Percentiles rank a stretch among this genome's conserved stretches.
Conservation (phyloP, 352 stramenopile species). For the Globisporangium orthogonon region DNA sequence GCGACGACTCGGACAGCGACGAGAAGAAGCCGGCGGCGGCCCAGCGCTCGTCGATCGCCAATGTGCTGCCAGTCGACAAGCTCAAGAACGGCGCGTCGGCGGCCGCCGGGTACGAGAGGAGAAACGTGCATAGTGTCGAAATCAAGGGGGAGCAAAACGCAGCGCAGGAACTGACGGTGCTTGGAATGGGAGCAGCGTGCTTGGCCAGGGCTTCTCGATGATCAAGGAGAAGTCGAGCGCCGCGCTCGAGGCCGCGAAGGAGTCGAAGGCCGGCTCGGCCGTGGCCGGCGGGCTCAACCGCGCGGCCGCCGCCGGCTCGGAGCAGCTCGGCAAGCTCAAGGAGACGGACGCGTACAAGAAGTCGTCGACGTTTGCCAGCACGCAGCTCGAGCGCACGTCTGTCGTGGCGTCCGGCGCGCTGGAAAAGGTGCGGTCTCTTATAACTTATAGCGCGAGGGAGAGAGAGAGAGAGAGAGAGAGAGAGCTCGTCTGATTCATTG, state of each 20-base stretch:
- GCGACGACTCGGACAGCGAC: slow-evolving; percentile 37
- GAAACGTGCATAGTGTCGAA: neutral
- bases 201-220: slow-evolving; percentile 58
- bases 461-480: neutral
- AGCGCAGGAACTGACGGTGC: neutral
- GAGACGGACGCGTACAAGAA: slow-evolving; percentile 85
- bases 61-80: slow-evolving; percentile 83
- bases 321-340: slow-evolving; percentile 77
- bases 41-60: slow-evolving; percentile 51
- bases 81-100: slow-evolving; percentile 84
- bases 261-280: slow-evolving; percentile 63
- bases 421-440: slow-evolving; percentile 41
- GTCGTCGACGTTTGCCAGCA: slow-evolving; percentile 52
- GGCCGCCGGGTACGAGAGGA: slow-evolving; percentile 45
- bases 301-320: slow-evolving; percentile 52
- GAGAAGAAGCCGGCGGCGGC: slow-evolving; percentile 37
- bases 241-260: slow-evolving; percentile 70
- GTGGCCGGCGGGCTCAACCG: slow-evolving; percentile 59
- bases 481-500: no score
- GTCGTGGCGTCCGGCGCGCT: slow-evolving; percentile 57
- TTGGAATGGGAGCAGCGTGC: slow-evolving; percentile 27
- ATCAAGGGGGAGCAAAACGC: no score
- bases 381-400: slow-evolving; percentile 53
- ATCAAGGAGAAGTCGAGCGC: slow-evolving; percentile 71
- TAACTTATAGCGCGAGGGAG: neutral